Conservation (phyloP, 805 yeast species). For the Wickerhamomyces chambardii region DNA sequence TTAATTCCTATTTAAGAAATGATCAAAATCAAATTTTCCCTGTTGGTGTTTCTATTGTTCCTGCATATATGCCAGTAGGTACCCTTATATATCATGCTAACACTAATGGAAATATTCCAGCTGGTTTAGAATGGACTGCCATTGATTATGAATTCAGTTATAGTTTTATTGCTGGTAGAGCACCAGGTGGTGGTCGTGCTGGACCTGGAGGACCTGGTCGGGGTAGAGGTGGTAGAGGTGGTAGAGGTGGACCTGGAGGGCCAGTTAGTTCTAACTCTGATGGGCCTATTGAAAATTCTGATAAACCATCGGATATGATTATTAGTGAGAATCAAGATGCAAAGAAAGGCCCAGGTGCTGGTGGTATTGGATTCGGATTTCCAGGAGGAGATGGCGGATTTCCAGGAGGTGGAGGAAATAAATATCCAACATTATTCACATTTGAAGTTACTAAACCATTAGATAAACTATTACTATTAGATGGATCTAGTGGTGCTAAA, state of each 20-base stretch:
- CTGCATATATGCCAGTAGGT: slow-evolving; percentile 53
- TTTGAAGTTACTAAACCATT: slow-evolving; percentile 39
- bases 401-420: too few relatives aligned
- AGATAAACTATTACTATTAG: slow-evolving; percentile 40
- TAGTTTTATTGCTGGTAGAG: slow-evolving; percentile 27
- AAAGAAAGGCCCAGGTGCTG: neutral
- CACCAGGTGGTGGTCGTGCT: slow-evolving; percentile 5
- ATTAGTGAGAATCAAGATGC: too few relatives aligned
- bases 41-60: slow-evolving; percentile 46
- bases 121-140: slow-evolving; percentile 51
- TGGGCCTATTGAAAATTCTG: too few relatives aligned
- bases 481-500: slow-evolving; percentile 67
- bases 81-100: slow-evolving; percentile 51
- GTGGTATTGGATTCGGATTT: too few relatives aligned
- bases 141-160: slow-evolving; percentile 56
- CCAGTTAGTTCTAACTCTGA: neutral
- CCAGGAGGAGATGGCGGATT: too few relatives aligned
- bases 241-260: slow-evolving; percentile 7
- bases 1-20: slow-evolving; percentile 43
- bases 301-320: too few relatives aligned
- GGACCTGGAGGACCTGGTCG: slow-evolving; percentile 5
- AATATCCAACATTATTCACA: slow-evolving; percentile 26
- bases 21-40: slow-evolving; percentile 44
- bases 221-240: slow-evolving; percentile 3
- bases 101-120: slow-evolving; percentile 29